Percentiles rank a stretch among this genome's conserved stretches.
Conservation (phyloP, 2,329 filamentous ascomycete species). For the Karstenula rhodostoma region DNA sequence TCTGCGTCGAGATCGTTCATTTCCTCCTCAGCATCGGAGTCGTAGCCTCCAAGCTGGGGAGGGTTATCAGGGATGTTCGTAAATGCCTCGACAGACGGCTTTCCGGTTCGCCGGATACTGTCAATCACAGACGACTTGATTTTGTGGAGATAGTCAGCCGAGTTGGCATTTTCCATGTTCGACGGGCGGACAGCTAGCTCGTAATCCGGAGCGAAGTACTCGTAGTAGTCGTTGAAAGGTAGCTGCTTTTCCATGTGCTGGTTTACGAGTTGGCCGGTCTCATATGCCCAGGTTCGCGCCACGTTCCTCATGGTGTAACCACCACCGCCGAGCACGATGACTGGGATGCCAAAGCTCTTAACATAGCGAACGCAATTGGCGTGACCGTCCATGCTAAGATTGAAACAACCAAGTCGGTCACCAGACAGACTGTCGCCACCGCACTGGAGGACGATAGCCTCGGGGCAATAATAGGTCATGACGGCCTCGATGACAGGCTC, state of each 20-base stretch:
- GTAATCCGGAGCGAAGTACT: conserved; percentile 76
- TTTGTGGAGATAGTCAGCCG: conserved; percentile 72
- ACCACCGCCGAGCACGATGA: conserved; percentile 71
- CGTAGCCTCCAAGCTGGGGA: conserved; percentile 59
- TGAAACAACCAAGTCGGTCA: conserved; percentile 73
- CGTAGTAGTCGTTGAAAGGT: conserved; percentile 96
- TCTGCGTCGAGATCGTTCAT: conserved; percentile 80
- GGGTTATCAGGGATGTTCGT: conserved; percentile 67
- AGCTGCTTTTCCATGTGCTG: conserved; percentile 82
- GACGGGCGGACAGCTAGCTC: conserved; percentile 73
- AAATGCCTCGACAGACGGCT: conserved; percentile 59
- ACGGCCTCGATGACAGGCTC: conserved; percentile 72
- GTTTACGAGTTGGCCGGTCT: conserved; percentile 83
- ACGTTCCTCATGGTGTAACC: conserved; percentile 76
- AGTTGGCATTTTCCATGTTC: conserved; percentile 78
- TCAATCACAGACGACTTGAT: conserved; percentile 72
- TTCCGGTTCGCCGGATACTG: conserved; percentile 70
- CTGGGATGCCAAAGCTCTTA: conserved; percentile 72
- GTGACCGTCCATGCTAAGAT: conserved; percentile 74
- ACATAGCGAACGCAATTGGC: conserved; percentile 75
- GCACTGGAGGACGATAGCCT: conserved; percentile 73
- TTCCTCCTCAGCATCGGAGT: conserved; percentile 71
- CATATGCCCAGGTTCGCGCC: conserved; percentile 67
- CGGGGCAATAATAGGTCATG: conserved; percentile 73
- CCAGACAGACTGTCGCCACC: conserved; percentile 73